These are phyloP conservation scores for Amanita subjunquillea DNA, from an alignment of 768 basidiomycete species.

Conservation along the genomic window DNA sequence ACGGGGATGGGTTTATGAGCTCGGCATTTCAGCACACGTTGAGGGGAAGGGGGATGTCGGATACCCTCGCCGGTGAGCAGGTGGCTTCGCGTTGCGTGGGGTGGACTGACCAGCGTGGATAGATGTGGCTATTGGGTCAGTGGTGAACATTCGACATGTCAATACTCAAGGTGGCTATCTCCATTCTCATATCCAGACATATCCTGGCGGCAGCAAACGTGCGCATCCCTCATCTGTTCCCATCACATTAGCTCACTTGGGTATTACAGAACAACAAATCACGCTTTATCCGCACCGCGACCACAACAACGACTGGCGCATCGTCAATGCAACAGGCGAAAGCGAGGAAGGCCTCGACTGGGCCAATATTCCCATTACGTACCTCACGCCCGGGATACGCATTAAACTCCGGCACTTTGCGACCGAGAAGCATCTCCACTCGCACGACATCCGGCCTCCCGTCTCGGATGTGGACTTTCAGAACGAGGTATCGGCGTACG, in stretches of 20 bases:
- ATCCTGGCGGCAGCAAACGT: constrained; percentile 90
- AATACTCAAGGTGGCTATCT: constrained; percentile 99
- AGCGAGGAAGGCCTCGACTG: constrained; percentile 31
- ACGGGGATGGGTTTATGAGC: constrained; percentile 99
- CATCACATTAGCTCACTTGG: neutral
- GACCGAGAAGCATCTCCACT: constrained; percentile 85
- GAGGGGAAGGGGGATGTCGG: constrained; percentile 79
- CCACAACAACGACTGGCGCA: constrained; percentile 87
- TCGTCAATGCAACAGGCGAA: constrained; percentile 62
- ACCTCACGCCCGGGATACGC: constrained; percentile 54
- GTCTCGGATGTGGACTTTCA: constrained; percentile 98
- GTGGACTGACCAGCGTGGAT: neutral
- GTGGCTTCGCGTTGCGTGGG: neutral
- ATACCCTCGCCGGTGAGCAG: constrained; percentile 76
- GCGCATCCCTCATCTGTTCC: constrained; percentile 4
- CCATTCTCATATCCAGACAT: constrained; percentile 87
- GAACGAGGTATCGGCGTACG: constrained; percentile 95
- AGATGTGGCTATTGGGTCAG: constrained; percentile 85
- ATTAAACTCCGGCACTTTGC: constrained; percentile 74
- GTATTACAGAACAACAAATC: constrained; percentile 81
- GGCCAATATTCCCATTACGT: constrained; percentile 40
- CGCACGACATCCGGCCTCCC: constrained; percentile 90
- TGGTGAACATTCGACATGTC: constrained; percentile 75
- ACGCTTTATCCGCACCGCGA: constrained; percentile 99
- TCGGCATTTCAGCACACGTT: constrained; percentile 97